Conservation (phyloP, 208 protist genomes). For the Strigomonas oncopelti region DNA sequence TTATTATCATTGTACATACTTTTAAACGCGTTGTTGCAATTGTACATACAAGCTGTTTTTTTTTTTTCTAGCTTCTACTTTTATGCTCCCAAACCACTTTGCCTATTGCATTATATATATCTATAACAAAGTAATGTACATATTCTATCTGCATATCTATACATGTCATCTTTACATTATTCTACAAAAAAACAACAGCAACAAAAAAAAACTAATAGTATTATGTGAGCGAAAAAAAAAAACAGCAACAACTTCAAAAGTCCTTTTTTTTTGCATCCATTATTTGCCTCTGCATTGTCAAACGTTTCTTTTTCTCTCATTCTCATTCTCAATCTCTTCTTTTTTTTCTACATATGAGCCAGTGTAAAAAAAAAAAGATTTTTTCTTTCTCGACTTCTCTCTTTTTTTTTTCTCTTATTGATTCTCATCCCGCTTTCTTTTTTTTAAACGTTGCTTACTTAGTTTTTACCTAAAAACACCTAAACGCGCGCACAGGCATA, state of each 20-base stretch:
- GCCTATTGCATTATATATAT: no score
- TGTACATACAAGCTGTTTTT: not conserved
- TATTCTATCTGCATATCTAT: not conserved
- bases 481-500: no score
- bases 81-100: not conserved
- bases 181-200: no score
- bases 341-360: not conserved
- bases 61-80: not conserved
- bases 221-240: not conserved
- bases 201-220: not conserved
- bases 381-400: not conserved
- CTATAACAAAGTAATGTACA: no score
- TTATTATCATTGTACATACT: conserved; percentile 6
- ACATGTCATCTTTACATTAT: not conserved
- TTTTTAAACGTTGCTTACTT: not conserved
- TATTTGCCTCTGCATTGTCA: not conserved
- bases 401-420: not conserved
- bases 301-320: not conserved
- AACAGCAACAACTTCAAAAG: not conserved
- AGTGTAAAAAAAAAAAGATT: not conserved
- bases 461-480: not conserved
- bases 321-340: not conserved
- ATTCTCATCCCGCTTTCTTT: not conserved
- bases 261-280: not conserved
- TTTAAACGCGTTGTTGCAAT: not conserved